Percentiles rank a stretch among this genome's conserved stretches.
Conservation (phyloP, 805 yeast genomes). For the Kregervanrija fluxuum region DNA sequence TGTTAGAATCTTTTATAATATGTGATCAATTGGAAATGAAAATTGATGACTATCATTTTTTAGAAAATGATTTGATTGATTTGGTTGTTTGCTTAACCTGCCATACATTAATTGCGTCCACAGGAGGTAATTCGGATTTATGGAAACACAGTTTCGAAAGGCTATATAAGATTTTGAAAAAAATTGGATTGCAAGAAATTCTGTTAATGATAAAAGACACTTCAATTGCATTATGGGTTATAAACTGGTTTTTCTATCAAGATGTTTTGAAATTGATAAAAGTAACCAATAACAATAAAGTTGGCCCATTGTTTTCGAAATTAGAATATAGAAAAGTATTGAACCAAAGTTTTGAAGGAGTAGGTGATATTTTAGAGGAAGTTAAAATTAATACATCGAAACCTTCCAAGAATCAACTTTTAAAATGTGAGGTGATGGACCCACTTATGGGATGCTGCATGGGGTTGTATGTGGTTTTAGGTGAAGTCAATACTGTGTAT, state of each 20-base stretch:
- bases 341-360: constrained; percentile 2
- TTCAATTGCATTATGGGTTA: constrained; percentile 11
- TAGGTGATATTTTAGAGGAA: no score
- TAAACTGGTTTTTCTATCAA: constrained; percentile 18
- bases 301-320: constrained; percentile 19
- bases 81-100: constrained; percentile 13
- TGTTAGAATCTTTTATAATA: constrained; percentile 6
- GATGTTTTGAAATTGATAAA: constrained; percentile 17
- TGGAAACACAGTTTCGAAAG: constrained; percentile 17
- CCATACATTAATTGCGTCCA: constrained; percentile 14
- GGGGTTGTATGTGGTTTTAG: constrained; percentile 15
- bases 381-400: no score
- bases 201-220: constrained; percentile 6
- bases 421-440: not conserved
- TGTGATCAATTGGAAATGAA: constrained; percentile 1
- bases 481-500: constrained; percentile 11
- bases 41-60: not conserved
- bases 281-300: constrained; percentile 13
- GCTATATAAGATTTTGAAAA: constrained; percentile 8
- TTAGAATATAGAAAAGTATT: constrained; percentile 13
- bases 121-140: constrained; percentile 12
- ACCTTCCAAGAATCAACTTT: no score
- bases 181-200: constrained; percentile 11
- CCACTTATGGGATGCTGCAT: constrained; percentile 16
- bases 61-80: constrained; percentile 8